Evolutionary conservation across 345 rosid genomes (phyloP).

Genomic region (Lepidium sativum): DNA sequence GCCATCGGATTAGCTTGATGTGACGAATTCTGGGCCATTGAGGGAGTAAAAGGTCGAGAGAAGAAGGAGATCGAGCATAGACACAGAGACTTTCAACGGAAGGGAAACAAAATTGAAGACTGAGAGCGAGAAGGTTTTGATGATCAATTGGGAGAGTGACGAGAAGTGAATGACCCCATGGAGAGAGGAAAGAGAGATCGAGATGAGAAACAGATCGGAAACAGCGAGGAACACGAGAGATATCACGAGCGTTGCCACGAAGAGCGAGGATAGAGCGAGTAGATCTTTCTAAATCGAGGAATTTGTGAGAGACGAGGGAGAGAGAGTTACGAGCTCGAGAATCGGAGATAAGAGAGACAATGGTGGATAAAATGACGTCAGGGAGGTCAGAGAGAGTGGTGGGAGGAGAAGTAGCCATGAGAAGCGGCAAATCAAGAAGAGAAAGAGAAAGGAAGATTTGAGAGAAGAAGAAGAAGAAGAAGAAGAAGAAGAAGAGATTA

Average conservation of each 20-base stretch:
- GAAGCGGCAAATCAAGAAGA: background rate
- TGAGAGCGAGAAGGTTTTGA: slow-evolving; percentile 41
- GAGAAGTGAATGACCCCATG: slow-evolving; percentile 70
- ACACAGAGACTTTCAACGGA: slow-evolving; percentile 36
- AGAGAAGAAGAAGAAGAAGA: background rate
- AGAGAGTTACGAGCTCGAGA: slow-evolving; percentile 64
- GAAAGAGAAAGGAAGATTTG: background rate
- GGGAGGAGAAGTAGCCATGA: slow-evolving; percentile 11
- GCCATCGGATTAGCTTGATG: slow-evolving; percentile 83
- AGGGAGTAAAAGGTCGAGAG: slow-evolving; percentile 45
- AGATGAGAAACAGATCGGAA: slow-evolving; percentile 61
- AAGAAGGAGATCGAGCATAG: slow-evolving; percentile 49
- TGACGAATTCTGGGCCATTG: slow-evolving; percentile 55
- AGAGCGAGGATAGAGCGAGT: slow-evolving; percentile 72
- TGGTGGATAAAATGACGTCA: slow-evolving; percentile 55
- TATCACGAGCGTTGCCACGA: slow-evolving; percentile 84
- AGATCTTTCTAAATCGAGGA: slow-evolving; percentile 53
- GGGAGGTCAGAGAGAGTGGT: slow-evolving; percentile 52
- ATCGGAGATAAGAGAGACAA: slow-evolving; percentile 45
- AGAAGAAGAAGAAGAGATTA: background rate
- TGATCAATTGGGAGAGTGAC: slow-evolving; percentile 33
- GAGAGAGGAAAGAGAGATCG: slow-evolving; percentile 80
- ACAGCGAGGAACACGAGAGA: slow-evolving; percentile 42
- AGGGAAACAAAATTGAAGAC: slow-evolving; percentile 53
- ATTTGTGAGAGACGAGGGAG: slow-evolving; percentile 60